Evolutionary conservation across 2,329 filamentous ascomycete genomes (phyloP).

Genomic region (Alternaria gaisen): DNA sequence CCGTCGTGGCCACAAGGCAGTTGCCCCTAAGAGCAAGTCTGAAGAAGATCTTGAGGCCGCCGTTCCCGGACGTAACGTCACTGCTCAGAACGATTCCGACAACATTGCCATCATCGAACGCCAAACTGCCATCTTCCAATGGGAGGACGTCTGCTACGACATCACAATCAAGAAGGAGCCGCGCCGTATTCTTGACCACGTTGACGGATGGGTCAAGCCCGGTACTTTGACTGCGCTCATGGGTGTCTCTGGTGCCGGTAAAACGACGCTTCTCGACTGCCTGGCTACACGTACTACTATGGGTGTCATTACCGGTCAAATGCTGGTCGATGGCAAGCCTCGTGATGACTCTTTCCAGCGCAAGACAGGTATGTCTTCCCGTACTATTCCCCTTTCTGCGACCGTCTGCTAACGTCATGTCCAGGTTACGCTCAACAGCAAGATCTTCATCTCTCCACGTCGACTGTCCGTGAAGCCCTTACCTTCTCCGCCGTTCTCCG

Average conservation of each 20-base stretch:
- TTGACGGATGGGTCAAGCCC: slow-evolving; percentile 93
- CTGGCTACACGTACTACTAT: slow-evolving; percentile 86
- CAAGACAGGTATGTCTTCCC: slow-evolving; percentile 71
- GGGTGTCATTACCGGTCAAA: slow-evolving; percentile 87
- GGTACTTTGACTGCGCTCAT: slow-evolving; percentile 86
- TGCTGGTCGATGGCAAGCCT: slow-evolving; percentile 79
- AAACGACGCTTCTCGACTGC: slow-evolving; percentile 88
- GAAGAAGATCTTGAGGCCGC: slow-evolving; percentile 54
- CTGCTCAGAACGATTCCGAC: slow-evolving; percentile 49
- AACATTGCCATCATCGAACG: slow-evolving; percentile 61
- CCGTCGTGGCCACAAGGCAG: slow-evolving; percentile 57
- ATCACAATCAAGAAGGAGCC: slow-evolving; percentile 82
- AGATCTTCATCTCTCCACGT: slow-evolving; percentile 84
- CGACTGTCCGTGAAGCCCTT: slow-evolving; percentile 87
- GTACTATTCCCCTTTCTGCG: background rate
- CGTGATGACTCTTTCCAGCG: slow-evolving; percentile 87
- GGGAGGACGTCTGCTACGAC: slow-evolving; percentile 81
- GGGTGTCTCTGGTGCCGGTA: slow-evolving; percentile 92
- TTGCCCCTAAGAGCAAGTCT: slow-evolving; percentile 56
- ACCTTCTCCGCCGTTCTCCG: slow-evolving; percentile 86
- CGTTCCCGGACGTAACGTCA: slow-evolving; percentile 40
- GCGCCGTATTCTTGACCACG: slow-evolving; percentile 80
- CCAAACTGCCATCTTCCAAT: slow-evolving; percentile 83
- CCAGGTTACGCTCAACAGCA: slow-evolving; percentile 84
- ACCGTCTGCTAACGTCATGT: background rate